Conservation (phyloP, 2,329 filamentous ascomycete species). For the Zymoseptoria crescenta region DNA sequence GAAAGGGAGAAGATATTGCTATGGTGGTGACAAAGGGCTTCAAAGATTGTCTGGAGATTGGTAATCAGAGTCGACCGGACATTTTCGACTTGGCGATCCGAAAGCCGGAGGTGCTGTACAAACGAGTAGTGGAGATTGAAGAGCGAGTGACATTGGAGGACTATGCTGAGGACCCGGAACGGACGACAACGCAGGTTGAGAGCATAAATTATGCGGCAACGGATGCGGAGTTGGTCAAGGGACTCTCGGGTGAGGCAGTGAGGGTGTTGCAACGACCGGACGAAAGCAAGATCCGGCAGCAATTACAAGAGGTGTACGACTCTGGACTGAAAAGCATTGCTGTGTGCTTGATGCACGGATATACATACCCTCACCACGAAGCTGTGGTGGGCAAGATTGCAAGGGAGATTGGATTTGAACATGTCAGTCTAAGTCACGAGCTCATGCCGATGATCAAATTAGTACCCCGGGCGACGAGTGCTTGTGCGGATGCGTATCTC, state of each 20-base stretch:
- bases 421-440: conserved; percentile 73
- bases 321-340: conserved; percentile 72
- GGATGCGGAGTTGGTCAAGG: conserved; percentile 55
- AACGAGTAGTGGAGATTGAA: conserved; percentile 78
- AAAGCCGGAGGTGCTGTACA: conserved; percentile 81
- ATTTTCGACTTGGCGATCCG: conserved; percentile 86
- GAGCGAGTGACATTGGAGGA: conserved; percentile 88
- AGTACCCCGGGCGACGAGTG: conserved; percentile 65
- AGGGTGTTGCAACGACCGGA: conserved; percentile 59
- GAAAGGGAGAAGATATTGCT: conserved; percentile 83
- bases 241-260: conserved; percentile 66
- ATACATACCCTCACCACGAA: conserved; percentile 84
- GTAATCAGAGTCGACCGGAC: conserved; percentile 79
- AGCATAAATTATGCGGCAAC: conserved; percentile 40
- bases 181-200: conserved; percentile 50
- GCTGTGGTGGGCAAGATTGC: conserved; percentile 68
- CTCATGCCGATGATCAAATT: conserved; percentile 87
- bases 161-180: conserved; percentile 77
- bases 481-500: conserved; percentile 72
- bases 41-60: conserved; percentile 78
- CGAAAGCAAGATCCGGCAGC: conserved; percentile 47
- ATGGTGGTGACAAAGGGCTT: conserved; percentile 84
- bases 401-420: conserved; percentile 69
- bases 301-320: conserved; percentile 61
- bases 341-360: conserved; percentile 86